Evolutionary conservation across 148 eudicot genomes (phyloP), one percentile per base, ranked within the genome.

Genomic region (Amaranthus hypochondriacus): DNA sequence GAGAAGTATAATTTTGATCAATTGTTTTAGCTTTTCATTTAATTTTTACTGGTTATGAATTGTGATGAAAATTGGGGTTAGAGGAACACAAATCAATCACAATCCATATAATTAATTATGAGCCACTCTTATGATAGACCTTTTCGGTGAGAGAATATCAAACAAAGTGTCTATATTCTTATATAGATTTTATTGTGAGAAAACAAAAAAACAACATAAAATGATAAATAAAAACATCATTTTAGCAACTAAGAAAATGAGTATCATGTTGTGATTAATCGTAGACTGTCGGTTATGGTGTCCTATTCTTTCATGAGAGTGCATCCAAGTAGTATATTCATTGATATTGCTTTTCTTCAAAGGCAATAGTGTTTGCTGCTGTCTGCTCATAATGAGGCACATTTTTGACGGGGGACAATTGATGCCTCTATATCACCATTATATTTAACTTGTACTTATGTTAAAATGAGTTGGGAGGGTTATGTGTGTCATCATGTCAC

Each of bases 401-500:
- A 50, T 21, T 67, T 67, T 49, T n/a, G 56, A 67, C 46, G 39
- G 56, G 39, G 50, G 70, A 14, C 5, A 28, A 28, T 67, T 67
- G 70, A 67, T 51, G 70, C n/a, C 9, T n/a, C 2, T 50, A 21
- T 4, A 9, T 18, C 46, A 67, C 43, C 70, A 49, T 7, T 12
- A 67, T 13, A 67, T 65, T 63, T 6, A 14, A 65, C 18, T 47
- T 14, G 69, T n/a, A 7, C 39, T 28, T 28, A 12, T 42, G 66
- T 9, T 64, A 59, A 6, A 21, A 13, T 13, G 69, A 67, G n/a
- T 67, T 67, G 51, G 70, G 70, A 67, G 56, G 44, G 7, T 67
- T 39, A n/a, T 67, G 49, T 50, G 5, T 49, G 48, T 67, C 57
- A 67, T 50, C 18, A 67, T 50, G 54, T 28, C 12, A 49, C 56